Conservation (phyloP, 2,329 filamentous ascomycete genomes). For the Pestalotiopsis sp. region DNA sequence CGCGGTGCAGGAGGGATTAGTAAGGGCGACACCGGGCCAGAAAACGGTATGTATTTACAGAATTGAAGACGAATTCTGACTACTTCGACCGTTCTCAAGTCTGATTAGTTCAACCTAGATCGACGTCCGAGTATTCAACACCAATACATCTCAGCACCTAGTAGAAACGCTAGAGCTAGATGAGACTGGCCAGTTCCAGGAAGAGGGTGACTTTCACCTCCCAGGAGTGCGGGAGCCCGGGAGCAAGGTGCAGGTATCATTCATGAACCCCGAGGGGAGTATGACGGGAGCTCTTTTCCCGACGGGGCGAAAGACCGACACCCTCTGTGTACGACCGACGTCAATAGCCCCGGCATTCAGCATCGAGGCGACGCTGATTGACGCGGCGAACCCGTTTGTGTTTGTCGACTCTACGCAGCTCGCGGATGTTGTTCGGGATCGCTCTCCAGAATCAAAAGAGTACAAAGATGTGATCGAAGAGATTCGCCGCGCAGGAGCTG, state of each 20-base stretch:
- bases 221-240: constrained; percentile 40
- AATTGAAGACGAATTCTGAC: not conserved
- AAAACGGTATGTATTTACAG: not conserved
- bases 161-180: constrained; percentile 38
- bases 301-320: constrained; percentile 38
- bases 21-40: constrained; percentile 32
- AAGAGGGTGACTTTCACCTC: constrained; percentile 39
- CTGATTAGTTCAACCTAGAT: constrained; percentile 17
- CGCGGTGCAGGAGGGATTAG: constrained; percentile 55
- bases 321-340: constrained; percentile 27
- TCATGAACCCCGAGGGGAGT: constrained; percentile 42
- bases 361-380: constrained; percentile 40
- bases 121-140: constrained; percentile 33
- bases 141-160: constrained; percentile 29
- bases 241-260: constrained; percentile 39
- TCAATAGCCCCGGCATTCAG: not conserved
- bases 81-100: not conserved
- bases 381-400: constrained; percentile 45
- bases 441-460: constrained; percentile 34
- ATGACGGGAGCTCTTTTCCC: constrained; percentile 43
- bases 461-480: constrained; percentile 34
- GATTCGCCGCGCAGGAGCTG: constrained; percentile 39
- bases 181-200: constrained; percentile 22
- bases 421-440: constrained; percentile 13
- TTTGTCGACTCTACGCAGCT: constrained; percentile 31